Evolutionary conservation across 176 grass and related monocot genomes (phyloP).

Genomic region (Echinochloa phyllopogon): DNA sequence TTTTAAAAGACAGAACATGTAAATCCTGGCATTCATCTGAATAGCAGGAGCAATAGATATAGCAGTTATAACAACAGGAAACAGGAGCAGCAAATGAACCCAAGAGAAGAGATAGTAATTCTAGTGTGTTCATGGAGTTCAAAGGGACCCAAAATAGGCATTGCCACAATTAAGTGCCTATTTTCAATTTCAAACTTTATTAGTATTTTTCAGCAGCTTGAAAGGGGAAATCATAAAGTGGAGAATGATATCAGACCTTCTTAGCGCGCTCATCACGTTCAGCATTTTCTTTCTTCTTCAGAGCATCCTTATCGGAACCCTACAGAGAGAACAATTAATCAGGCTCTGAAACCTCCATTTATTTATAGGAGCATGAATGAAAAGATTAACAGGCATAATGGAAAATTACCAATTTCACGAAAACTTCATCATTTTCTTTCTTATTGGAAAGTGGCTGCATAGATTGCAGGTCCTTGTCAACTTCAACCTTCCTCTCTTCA

Average conservation of each 20-base stretch:
- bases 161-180: not conserved
- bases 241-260: constrained; percentile 53
- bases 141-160: not conserved
- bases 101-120: not conserved
- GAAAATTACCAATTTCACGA: constrained; percentile 73
- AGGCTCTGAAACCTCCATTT: not conserved
- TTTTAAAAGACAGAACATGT: not conserved
- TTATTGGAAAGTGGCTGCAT: constrained; percentile 81
- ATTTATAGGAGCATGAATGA: not conserved
- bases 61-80: not conserved
- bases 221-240: not conserved
- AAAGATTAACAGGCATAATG: constrained; percentile 6
- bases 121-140: not conserved
- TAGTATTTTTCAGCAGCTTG: not conserved
- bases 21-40: not conserved
- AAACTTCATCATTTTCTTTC: constrained; percentile 71
- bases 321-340: constrained; percentile 11
- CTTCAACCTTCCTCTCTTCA: constrained; percentile 93
- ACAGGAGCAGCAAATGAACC: not conserved
- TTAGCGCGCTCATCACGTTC: constrained; percentile 83
- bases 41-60: not conserved
- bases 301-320: constrained; percentile 87
- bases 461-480: constrained; percentile 84
- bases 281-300: constrained; percentile 90
- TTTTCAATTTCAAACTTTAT: not conserved